A percentile compares a stretch with the other conserved stretches of the same genome.
These are phyloP conservation scores for Ammopiptanthus mongolicus DNA, from an alignment of 306 rosid species.

Conservation along the genomic window DNA sequence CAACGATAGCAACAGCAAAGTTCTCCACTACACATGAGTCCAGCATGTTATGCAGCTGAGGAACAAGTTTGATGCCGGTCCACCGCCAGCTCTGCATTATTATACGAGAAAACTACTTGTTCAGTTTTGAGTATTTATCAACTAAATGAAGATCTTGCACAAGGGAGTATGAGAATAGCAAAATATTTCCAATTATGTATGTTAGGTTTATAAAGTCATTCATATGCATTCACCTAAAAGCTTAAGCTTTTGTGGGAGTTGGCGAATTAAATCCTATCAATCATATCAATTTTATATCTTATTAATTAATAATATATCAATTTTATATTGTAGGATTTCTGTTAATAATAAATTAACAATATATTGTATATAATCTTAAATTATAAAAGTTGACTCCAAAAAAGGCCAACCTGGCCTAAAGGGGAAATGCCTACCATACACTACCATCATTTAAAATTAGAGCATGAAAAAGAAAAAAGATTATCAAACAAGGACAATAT, in stretches of 20 bases:
- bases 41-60: constrained; percentile 47
- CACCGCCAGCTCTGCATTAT: constrained; percentile 77
- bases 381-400: neutral
- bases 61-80: constrained; percentile 43
- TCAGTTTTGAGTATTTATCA: constrained; percentile 11
- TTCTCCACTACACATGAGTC: constrained; percentile 43
- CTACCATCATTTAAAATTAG: neutral
- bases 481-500: neutral
- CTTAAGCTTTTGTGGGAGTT: too few relatives aligned
- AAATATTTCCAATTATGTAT: neutral
- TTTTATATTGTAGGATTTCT: neutral
- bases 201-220: too few relatives aligned
- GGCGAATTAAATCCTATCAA: too few relatives aligned
- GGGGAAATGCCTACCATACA: neutral
- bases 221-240: too few relatives aligned
- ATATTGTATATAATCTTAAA: neutral
- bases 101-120: constrained; percentile 16
- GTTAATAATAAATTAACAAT: neutral
- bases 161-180: neutral
- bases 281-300: too few relatives aligned
- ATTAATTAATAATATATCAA: too few relatives aligned
- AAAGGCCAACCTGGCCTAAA: neutral
- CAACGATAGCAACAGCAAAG: constrained; percentile 39
- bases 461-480: neutral
- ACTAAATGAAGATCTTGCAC: neutral